These are phyloP conservation scores for Rhododendron kiyosumense DNA, from an alignment of 148 eudicot species.

Conservation along the genomic window DNA sequence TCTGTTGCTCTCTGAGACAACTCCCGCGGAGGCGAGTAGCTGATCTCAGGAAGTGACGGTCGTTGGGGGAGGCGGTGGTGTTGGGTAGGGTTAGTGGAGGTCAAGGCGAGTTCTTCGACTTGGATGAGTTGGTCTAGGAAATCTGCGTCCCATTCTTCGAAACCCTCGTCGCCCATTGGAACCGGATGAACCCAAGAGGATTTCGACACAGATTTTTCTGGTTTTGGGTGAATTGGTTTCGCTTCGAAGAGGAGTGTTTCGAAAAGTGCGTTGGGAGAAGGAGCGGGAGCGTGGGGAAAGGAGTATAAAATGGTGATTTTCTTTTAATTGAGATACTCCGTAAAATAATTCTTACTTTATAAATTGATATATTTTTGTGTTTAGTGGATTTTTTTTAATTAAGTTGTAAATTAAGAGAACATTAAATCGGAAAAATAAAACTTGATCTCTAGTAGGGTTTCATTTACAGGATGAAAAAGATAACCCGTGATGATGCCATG, in stretches of 20 bases:
- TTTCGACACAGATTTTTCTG: neutral
- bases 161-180: conserved; percentile 33
- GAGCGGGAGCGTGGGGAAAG: neutral
- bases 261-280: neutral
- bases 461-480: no score
- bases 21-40: conserved; percentile 75
- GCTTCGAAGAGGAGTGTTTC: neutral
- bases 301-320: neutral
- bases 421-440: no score
- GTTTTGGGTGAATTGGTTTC: neutral
- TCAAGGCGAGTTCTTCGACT: conserved; percentile 41
- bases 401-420: no score
- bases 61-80: conserved; percentile 7
- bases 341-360: no score
- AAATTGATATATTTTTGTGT: no score
- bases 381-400: no score
- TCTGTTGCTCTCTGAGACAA: conserved; percentile 59
- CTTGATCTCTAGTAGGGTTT: no score
- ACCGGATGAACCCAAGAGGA: neutral
- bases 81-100: conserved; percentile 29
- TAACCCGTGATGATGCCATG: no score
- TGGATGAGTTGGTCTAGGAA: conserved; percentile 45
- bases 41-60: neutral
- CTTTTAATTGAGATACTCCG: no score
- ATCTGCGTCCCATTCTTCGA: conserved; percentile 56